phyloP scores from a whole-genome alignment of 2,329 filamentous ascomycete genomes.

The Metarhizium sp. region DNA sequence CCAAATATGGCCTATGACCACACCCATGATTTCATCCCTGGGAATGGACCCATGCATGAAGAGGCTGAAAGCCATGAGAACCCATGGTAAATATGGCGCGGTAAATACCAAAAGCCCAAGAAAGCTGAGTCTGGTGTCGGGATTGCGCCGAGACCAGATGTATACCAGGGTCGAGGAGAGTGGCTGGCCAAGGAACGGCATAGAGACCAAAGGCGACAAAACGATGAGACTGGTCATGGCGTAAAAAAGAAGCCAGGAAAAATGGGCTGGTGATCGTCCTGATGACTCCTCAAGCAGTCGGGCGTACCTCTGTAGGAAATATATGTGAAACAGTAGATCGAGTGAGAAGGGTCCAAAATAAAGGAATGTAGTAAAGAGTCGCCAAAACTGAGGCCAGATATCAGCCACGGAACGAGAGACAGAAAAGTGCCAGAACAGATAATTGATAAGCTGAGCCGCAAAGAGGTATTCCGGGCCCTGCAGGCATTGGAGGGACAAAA shows the following conservation, averaged over 20 bases:
- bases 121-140: conserved; percentile 82
- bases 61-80: conserved; percentile 84
- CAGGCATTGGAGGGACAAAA: not conserved
- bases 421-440: not conserved
- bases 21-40: conserved; percentile 93
- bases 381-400: conserved; percentile 68
- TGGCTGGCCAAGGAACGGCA: conserved; percentile 90
- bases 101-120: conserved; percentile 84
- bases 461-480: no score
- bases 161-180: conserved; percentile 91
- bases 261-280: conserved; percentile 84
- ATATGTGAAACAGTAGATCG: conserved; percentile 94
- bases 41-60: conserved; percentile 84
- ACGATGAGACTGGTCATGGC: conserved; percentile 69
- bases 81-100: conserved; percentile 92
- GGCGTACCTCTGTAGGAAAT: conserved; percentile 95
- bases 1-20: conserved; percentile 91
- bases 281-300: conserved; percentile 90
- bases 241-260: conserved; percentile 89
- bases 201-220: conserved; percentile 77
- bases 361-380: conserved; percentile 88
- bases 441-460: not conserved
- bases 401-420: conserved; percentile 7
- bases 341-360: conserved; percentile 94
- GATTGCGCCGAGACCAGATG: conserved; percentile 94